Evolutionary conservation across 2,329 filamentous ascomycete species (phyloP).

Genomic region (Stachybotrys elegans): DNA sequence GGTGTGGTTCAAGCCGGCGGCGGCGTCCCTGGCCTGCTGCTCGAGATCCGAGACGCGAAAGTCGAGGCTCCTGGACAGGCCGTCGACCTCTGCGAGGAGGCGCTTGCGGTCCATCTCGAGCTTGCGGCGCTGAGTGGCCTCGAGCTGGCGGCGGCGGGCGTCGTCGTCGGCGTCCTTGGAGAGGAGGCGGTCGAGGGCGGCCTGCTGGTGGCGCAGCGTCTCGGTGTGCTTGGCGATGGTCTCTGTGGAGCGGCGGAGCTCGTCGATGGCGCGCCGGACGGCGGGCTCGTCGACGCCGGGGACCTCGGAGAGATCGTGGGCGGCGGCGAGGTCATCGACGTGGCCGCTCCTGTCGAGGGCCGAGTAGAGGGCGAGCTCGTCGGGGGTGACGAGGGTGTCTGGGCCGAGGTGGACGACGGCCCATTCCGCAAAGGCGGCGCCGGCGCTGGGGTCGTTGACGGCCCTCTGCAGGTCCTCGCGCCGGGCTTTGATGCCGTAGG

Average conservation of each 20-base stretch:
- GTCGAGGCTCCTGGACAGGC: constrained; percentile 40
- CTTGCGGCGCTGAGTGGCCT: constrained; percentile 20
- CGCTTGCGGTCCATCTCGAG: constrained; percentile 33
- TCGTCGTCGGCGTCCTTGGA: constrained; percentile 30
- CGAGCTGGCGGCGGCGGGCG: constrained; percentile 22
- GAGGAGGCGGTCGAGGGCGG: constrained; percentile 49
- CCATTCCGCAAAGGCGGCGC: constrained; percentile 40
- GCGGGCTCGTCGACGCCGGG: constrained; percentile 55
- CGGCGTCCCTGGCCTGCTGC: constrained; percentile 42
- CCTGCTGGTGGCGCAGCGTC: constrained; percentile 55
- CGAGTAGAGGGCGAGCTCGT: constrained; percentile 51
- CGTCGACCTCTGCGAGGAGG: constrained; percentile 38
- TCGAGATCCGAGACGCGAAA: constrained; percentile 44
- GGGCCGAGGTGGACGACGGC: constrained; percentile 39
- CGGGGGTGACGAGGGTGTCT: constrained; percentile 48
- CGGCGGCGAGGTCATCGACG: constrained; percentile 38
- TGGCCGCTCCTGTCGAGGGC: constrained; percentile 43
- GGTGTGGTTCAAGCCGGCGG: constrained; percentile 39
- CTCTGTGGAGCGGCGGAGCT: constrained; percentile 59
- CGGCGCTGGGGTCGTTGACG: constrained; percentile 28
- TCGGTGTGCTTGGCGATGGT: constrained; percentile 61
- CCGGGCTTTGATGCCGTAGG: constrained; percentile 23
- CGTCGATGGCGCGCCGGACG: constrained; percentile 54
- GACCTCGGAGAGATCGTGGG: constrained; percentile 40
- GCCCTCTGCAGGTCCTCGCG: constrained; percentile 33